A percentile compares a stretch with the other conserved stretches of the same genome.
Evolutionary conservation across 2,329 filamentous ascomycete genomes (phyloP).

Genomic region (Aureobasidium sp.): DNA sequence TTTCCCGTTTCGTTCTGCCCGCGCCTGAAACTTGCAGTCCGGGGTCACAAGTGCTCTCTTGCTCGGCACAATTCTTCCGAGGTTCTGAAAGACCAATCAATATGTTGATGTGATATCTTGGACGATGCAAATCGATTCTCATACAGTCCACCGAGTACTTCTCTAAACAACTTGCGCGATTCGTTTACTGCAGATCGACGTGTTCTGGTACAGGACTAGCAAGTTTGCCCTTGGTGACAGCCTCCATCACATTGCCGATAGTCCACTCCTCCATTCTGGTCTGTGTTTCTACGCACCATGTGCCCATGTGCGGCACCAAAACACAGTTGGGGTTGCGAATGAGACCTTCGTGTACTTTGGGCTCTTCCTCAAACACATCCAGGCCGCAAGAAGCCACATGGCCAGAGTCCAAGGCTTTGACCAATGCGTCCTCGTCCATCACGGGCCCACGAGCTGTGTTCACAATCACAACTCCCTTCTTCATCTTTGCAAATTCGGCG

Average conservation of each 20-base stretch:
- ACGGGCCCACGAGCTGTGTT: conserved; percentile 80
- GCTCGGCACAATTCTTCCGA: background rate
- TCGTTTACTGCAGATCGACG: conserved; percentile 22
- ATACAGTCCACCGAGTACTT: background rate
- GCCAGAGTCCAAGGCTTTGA: conserved; percentile 62
- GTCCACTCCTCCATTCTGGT: conserved; percentile 65
- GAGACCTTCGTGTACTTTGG: conserved; percentile 65
- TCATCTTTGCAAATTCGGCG: conserved; percentile 68
- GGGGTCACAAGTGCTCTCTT: background rate
- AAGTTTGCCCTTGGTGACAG: conserved; percentile 55
- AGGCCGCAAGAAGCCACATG: conserved; percentile 65
- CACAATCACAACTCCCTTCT: conserved; percentile 65
- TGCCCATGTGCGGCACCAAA: conserved; percentile 80
- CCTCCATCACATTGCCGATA: conserved; percentile 61
- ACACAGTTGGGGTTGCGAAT: conserved; percentile 63
- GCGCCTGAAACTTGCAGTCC: background rate
- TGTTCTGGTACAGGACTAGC: conserved; percentile 70
- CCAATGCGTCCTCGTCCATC: conserved; percentile 74
- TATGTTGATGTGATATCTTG: too few relatives aligned
- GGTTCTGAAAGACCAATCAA: background rate
- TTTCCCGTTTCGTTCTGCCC: background rate
- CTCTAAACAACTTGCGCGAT: background rate
- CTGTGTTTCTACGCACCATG: conserved; percentile 64
- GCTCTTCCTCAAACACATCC: conserved; percentile 80
- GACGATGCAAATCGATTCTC: too few relatives aligned